These are phyloP conservation scores for Aspergillus carlsbadensis DNA, from an alignment of 495 filamentous ascomycete species.

Conservation along the genomic window DNA sequence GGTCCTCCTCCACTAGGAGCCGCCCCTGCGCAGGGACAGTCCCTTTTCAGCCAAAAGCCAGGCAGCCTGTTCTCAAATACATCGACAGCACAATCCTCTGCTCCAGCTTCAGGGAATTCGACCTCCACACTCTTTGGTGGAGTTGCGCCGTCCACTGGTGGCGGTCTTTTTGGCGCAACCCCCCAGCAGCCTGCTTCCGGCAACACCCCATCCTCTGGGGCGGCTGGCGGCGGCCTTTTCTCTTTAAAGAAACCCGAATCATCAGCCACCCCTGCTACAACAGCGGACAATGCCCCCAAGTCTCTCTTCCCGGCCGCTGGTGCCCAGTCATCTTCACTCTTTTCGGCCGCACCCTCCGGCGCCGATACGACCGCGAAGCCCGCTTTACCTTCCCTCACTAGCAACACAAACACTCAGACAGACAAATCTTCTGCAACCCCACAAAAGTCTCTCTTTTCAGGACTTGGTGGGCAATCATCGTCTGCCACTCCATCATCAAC, in stretches of 20 bases:
- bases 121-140: conserved; percentile 24
- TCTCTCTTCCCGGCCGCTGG: conserved; percentile 28
- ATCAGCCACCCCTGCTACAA: conserved; percentile 34
- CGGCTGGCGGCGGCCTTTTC: conserved; percentile 38
- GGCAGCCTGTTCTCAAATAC: conserved; percentile 32
- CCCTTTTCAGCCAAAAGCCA: conserved; percentile 35
- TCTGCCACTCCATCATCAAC: conserved; percentile 39
- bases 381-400: conserved; percentile 28
- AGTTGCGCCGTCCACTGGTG: conserved; percentile 26
- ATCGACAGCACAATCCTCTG: conserved; percentile 14
- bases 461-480: conserved; percentile 33
- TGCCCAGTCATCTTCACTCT: conserved; percentile 35
- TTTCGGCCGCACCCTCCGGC: conserved; percentile 33
- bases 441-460: conserved; percentile 41
- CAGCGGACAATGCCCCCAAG: conserved; percentile 25
- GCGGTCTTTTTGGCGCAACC: conserved; percentile 34
- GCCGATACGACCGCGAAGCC: conserved; percentile 31
- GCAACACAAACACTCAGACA: conserved; percentile 26
- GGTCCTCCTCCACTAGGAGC: conserved; percentile 54
- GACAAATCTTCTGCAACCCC: conserved; percentile 36
- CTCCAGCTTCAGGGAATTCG: conserved; percentile 24
- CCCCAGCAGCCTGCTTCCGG: conserved; percentile 34
- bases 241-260: conserved; percentile 39
- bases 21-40: conserved; percentile 24
- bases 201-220: conserved; percentile 20